Percentiles rank a stretch among this genome's conserved stretches.
Conservation (phyloP, 345 rosid genomes). For the Camelina neglecta region DNA sequence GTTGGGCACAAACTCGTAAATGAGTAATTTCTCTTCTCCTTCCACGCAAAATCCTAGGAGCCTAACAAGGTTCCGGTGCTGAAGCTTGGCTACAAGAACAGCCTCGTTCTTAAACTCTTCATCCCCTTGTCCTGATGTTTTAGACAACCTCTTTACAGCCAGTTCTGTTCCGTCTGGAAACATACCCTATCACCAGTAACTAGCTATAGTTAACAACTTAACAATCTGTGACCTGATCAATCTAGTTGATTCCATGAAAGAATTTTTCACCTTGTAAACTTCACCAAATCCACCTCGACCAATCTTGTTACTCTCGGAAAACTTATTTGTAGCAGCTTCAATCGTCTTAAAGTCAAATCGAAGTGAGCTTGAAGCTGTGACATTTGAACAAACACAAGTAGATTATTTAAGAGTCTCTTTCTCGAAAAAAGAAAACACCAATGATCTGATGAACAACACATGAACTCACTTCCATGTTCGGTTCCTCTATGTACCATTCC, state of each 20-base stretch:
- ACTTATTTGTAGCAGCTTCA: conserved; percentile 12
- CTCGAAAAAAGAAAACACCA: not conserved
- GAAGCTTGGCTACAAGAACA: conserved; percentile 26
- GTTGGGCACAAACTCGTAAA: not conserved
- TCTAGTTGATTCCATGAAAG: not conserved
- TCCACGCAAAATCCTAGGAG: conserved; percentile 17
- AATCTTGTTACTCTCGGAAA: conserved; percentile 6
- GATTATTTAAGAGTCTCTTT: not conserved
- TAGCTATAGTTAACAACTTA: not conserved
- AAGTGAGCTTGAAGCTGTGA: not conserved
- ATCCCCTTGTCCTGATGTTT: conserved; percentile 18
- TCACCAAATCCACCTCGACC: conserved; percentile 14
- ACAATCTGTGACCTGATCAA: not conserved
- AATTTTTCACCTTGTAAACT: not conserved
- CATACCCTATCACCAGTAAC: not conserved
- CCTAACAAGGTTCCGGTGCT: conserved; percentile 24
- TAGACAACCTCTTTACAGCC: conserved; percentile 22
- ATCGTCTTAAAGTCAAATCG: conserved; percentile 13
- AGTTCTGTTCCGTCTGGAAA: conserved; percentile 24
- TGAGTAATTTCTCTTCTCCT: conserved; percentile 17
- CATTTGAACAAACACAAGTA: not conserved
- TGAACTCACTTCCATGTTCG: not conserved
- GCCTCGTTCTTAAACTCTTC: conserved; percentile 26
- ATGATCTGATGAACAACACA: not conserved
- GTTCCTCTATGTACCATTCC: not conserved